Percentiles rank a stretch among this genome's conserved stretches.
phyloP scores from a whole-genome alignment of 2,329 filamentous ascomycete species.

The Aureobasidium sp. region DNA sequence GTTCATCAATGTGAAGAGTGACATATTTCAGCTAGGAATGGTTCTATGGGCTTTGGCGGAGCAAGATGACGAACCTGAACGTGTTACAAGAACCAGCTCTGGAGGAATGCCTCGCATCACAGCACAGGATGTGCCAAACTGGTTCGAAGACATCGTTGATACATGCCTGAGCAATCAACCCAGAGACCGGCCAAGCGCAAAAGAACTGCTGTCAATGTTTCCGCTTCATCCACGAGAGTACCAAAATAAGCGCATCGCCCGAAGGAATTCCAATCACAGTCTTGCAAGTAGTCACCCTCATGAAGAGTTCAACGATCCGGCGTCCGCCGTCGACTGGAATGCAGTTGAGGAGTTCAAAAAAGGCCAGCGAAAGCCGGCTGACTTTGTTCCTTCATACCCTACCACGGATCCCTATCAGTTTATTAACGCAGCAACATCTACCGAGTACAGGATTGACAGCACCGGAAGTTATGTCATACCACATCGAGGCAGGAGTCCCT shows the following conservation, averaged over 20 bases:
- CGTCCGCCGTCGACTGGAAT: slow-evolving; percentile 36
- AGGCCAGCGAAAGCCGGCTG: slow-evolving; percentile 17
- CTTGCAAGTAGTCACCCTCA: slow-evolving; percentile 33
- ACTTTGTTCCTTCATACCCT: slow-evolving; percentile 15
- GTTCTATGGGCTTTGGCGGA: slow-evolving; percentile 87
- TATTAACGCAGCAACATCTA: slow-evolving; percentile 31
- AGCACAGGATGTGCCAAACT: slow-evolving; percentile 61
- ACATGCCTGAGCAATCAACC: slow-evolving; percentile 72
- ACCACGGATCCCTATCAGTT: slow-evolving; percentile 26
- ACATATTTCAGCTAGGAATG: slow-evolving; percentile 95
- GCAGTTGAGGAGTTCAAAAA: slow-evolving; percentile 33
- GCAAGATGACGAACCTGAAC: slow-evolving; percentile 83
- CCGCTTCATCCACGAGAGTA: slow-evolving; percentile 34
- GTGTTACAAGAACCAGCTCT: slow-evolving; percentile 48
- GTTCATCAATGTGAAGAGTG: slow-evolving; percentile 97
- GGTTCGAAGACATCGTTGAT: slow-evolving; percentile 69
- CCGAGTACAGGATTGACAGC: slow-evolving; percentile 37
- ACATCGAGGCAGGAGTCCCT: slow-evolving; percentile 29
- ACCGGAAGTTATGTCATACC: slow-evolving; percentile 39
- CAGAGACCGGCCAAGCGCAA: slow-evolving; percentile 64
- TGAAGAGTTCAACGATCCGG: slow-evolving; percentile 43
- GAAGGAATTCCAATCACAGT: slow-evolving; percentile 28
- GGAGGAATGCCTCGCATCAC: slow-evolving; percentile 53
- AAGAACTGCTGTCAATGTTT: slow-evolving; percentile 62
- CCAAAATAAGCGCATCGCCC: background rate